phyloP scores from a whole-genome alignment of 129 eudicot species.

The Ambrosia artemisiifolia region DNA sequence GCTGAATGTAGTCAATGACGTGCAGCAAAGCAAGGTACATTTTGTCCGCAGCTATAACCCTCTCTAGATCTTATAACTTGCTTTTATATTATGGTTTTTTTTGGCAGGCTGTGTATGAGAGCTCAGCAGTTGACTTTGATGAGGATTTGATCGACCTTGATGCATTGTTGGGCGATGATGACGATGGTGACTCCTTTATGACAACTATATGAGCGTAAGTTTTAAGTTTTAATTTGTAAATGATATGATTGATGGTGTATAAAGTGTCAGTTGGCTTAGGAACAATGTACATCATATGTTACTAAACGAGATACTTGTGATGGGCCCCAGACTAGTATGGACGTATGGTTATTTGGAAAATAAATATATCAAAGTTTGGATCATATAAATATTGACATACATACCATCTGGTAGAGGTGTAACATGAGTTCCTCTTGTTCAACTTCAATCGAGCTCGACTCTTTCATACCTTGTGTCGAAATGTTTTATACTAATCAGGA shows the following conservation, averaged over 20 bases:
- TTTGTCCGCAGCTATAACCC: not conserved
- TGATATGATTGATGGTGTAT: conserved; percentile 13
- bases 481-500: no score
- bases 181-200: conserved; percentile 65
- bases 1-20: conserved; percentile 79
- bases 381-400: no score
- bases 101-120: conserved; percentile 51
- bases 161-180: conserved; percentile 44
- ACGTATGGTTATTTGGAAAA: no score
- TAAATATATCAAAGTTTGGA: no score
- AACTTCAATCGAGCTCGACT: no score
- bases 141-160: conserved; percentile 77
- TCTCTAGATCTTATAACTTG: not conserved
- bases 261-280: no score
- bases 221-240: conserved; percentile 33
- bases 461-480: no score
- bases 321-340: no score
- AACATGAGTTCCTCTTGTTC: no score
- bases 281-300: no score
- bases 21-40: conserved; percentile 71
- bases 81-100: not conserved
- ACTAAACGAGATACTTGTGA: no score
- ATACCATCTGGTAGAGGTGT: no score
- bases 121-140: conserved; percentile 48
- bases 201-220: conserved; percentile 16